Evolutionary conservation across 1,284 basidiomycete species (phyloP).

Genomic region (Flammula alnicola): DNA sequence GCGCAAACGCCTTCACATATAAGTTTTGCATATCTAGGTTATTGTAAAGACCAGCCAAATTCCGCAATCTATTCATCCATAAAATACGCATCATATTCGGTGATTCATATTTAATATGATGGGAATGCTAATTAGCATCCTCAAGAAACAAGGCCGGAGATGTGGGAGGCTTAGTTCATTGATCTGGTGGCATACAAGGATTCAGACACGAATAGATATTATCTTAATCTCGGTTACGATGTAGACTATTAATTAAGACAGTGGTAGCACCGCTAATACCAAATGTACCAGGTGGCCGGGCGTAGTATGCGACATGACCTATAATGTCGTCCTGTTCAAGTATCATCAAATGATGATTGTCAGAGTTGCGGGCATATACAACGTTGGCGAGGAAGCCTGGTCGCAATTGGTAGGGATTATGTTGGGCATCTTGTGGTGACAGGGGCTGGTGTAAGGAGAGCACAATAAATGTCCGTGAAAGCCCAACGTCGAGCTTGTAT

Average conservation of each 20-base stretch:
- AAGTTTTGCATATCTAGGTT: no score
- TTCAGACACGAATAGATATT: no score
- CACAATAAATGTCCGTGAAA: constrained; percentile 26
- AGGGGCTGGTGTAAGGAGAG: constrained; percentile 20
- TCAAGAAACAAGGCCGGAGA: no score
- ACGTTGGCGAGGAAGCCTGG: constrained; percentile 17
- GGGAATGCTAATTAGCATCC: no score
- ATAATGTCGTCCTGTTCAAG: constrained; percentile 27
- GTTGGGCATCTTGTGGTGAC: constrained; percentile 12
- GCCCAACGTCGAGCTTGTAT: constrained; percentile 22
- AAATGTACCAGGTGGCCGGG: constrained; percentile 25
- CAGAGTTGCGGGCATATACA: constrained; percentile 19
- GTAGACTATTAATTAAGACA: constrained; percentile 21
- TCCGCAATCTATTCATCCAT: no score
- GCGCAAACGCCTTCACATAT: no score
- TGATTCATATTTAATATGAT: no score
- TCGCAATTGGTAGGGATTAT: constrained; percentile 18
- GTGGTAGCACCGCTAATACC: constrained; percentile 19
- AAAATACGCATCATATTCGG: no score
- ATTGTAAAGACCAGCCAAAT: no score
- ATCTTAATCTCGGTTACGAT: constrained; percentile 14
- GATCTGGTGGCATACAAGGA: no score
- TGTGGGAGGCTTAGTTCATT: no score
- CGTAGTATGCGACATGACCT: constrained; percentile 28
- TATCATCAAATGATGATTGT: constrained; percentile 11